These are phyloP conservation scores for Phytophthora parvispora DNA, from an alignment of 352 stramenopile species.

Conservation along the genomic window DNA sequence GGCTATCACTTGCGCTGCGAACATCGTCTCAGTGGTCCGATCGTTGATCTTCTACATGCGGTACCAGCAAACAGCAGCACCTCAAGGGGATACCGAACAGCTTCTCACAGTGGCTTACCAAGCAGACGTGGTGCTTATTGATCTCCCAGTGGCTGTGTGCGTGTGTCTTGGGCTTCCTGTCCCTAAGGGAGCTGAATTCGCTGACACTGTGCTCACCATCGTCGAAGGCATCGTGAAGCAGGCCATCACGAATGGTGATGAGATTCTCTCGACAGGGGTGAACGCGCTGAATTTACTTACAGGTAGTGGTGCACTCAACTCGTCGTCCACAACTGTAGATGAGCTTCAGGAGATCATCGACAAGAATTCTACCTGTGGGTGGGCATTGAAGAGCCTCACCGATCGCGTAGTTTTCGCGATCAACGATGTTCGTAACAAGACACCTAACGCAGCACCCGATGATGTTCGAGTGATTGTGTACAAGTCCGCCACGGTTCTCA, in stretches of 20 bases:
- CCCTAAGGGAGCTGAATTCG: slow-evolving; percentile 8
- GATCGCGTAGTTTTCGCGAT: slow-evolving; percentile 8
- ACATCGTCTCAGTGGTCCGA: slow-evolving; percentile 9
- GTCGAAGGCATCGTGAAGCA: slow-evolving; percentile 25
- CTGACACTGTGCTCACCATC: slow-evolving; percentile 1
- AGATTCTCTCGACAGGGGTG: slow-evolving; percentile 10
- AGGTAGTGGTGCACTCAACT: background rate
- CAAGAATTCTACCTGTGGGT: slow-evolving; percentile 17
- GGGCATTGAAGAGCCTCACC: slow-evolving; percentile 14
- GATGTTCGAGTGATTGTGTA: slow-evolving; percentile 22
- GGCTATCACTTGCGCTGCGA: slow-evolving; percentile 14
- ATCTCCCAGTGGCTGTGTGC: slow-evolving; percentile 10
- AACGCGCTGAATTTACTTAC: slow-evolving; percentile 10
- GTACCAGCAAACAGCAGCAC: slow-evolving; percentile 19
- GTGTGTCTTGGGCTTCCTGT: slow-evolving; percentile 4
- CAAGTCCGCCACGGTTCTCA: slow-evolving; percentile 20
- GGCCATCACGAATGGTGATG: slow-evolving; percentile 20
- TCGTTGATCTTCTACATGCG: slow-evolving; percentile 26
- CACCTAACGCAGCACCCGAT: background rate
- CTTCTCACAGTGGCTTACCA: slow-evolving; percentile 17
- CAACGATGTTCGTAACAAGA: slow-evolving; percentile 3
- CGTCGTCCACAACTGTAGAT: slow-evolving; percentile 5
- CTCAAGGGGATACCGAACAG: slow-evolving; percentile 16
- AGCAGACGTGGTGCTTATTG: slow-evolving; percentile 13
- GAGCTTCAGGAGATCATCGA: slow-evolving; percentile 13